These are phyloP conservation scores for Termitomyces sp. DNA, from an alignment of 768 basidiomycete species.

Conservation along the genomic window DNA sequence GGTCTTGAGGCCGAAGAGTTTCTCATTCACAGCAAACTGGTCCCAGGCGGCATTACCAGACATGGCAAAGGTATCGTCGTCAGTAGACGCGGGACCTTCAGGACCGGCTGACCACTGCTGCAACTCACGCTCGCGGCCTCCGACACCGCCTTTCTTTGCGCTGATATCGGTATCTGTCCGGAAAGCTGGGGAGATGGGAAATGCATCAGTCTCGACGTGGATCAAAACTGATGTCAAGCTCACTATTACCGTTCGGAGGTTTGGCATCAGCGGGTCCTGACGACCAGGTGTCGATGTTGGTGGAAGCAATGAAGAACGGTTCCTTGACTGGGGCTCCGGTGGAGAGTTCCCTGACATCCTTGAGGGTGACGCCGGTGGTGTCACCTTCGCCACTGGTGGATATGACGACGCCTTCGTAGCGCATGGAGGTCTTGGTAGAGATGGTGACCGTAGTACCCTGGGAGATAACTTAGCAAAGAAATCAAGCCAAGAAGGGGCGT, in stretches of 20 bases:
- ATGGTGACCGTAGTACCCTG: slow-evolving; percentile 80
- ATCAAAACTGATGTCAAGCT: slow-evolving; percentile 29
- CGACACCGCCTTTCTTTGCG: slow-evolving; percentile 43
- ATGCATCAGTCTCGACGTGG: slow-evolving; percentile 5
- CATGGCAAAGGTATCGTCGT: slow-evolving; percentile 71
- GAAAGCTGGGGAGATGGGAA: slow-evolving; percentile 62
- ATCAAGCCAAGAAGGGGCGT: background rate
- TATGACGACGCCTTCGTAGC: slow-evolving; percentile 71
- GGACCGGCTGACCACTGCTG: slow-evolving; percentile 70
- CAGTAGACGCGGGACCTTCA: slow-evolving; percentile 38
- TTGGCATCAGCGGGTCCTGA: slow-evolving; percentile 75
- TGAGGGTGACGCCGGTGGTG: slow-evolving; percentile 68
- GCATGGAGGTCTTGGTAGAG: slow-evolving; percentile 63
- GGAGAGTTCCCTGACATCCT: slow-evolving; percentile 74
- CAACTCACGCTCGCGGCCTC: slow-evolving; percentile 66
- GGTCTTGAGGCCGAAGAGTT: slow-evolving; percentile 88
- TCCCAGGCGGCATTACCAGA: slow-evolving; percentile 66
- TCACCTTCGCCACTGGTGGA: slow-evolving; percentile 66
- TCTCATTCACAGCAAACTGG: slow-evolving; percentile 92
- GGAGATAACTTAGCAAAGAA: slow-evolving; percentile 5
- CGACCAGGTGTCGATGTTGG: slow-evolving; percentile 71
- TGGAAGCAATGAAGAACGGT: slow-evolving; percentile 62
- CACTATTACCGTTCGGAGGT: slow-evolving; percentile 70
- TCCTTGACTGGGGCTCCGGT: slow-evolving; percentile 72
- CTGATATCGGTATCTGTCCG: slow-evolving; percentile 82